Evolutionary conservation across 129 eudicot species (phyloP).

Genomic region (Heracleum sosnowskyi): DNA sequence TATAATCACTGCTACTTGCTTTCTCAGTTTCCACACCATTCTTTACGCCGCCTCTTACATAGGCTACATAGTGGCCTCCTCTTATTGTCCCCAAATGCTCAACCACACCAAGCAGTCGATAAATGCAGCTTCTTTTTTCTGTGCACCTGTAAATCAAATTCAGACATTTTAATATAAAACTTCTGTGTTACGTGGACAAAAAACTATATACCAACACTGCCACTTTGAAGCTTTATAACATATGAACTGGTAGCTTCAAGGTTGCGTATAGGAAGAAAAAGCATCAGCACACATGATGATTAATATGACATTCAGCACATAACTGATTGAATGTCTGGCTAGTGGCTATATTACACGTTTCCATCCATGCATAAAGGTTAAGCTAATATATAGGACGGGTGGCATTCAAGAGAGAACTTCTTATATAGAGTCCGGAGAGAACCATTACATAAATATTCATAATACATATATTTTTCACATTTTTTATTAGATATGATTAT

Average conservation of each 20-base stretch:
- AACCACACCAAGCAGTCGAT: slow-evolving; percentile 80
- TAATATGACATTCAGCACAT: background rate
- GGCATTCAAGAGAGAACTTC: too few species aligned
- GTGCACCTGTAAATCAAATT: slow-evolving; percentile 36
- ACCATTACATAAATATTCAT: too few species aligned
- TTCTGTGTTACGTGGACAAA: too few species aligned
- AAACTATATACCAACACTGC: background rate
- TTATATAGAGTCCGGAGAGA: too few species aligned
- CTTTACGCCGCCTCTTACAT: slow-evolving; percentile 48
- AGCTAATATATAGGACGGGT: background rate
- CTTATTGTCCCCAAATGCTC: slow-evolving; percentile 87
- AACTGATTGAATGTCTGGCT: background rate
- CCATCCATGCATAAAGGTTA: background rate
- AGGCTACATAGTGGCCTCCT: slow-evolving; percentile 91
- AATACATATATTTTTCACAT: too few species aligned
- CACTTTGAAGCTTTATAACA: background rate
- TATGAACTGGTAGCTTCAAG: background rate
- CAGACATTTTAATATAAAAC: background rate
- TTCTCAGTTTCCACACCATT: slow-evolving; percentile 10
- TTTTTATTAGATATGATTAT: too few species aligned
- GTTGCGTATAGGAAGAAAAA: background rate
- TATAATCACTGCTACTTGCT: slow-evolving; percentile 17
- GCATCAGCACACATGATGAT: background rate
- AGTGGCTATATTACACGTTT: background rate
- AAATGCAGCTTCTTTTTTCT: slow-evolving; percentile 31